These are phyloP conservation scores for Liquidambar formosana DNA, from an alignment of 164 flowering plant genomes.

Conservation along the genomic window DNA sequence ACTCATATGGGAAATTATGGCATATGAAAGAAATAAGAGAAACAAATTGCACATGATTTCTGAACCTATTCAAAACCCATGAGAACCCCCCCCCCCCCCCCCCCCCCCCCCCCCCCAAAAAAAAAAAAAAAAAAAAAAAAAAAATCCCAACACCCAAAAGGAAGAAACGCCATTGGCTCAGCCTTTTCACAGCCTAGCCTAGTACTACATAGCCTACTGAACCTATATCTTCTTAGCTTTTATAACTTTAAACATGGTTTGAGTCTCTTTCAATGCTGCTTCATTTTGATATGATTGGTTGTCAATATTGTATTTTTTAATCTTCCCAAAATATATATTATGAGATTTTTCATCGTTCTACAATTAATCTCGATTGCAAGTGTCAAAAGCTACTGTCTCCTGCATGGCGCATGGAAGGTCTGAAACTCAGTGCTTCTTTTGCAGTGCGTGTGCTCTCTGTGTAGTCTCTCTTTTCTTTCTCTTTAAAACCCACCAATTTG, in stretches of 20 bases:
- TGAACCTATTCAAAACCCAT: neutral
- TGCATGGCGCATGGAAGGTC: conserved; percentile 10
- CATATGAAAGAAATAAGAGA: neutral
- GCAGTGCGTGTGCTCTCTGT: conserved; percentile 6
- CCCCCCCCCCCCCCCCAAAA: no score
- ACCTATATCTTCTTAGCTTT: neutral
- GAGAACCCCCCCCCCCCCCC: no score
- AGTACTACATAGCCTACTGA: neutral
- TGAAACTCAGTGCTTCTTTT: conserved; percentile 7
- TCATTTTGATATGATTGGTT: neutral
- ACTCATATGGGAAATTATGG: no score
- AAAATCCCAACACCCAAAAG: conserved; percentile 4
- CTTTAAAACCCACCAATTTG: neutral
- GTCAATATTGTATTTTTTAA: neutral
- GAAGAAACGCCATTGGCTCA: conserved; percentile 4
- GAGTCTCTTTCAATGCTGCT: neutral
- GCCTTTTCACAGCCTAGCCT: conserved; percentile 17
- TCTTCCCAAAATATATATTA: no score
- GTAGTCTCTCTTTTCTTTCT: neutral
- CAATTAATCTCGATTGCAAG: neutral
- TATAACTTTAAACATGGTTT: neutral
- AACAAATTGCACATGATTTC: neutral
- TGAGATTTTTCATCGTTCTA: no score
- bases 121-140: neutral
- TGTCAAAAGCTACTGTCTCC: conserved; percentile 11